Evolutionary conservation across 768 basidiomycete species (phyloP).

Genomic region (Serpula lacrymans): DNA sequence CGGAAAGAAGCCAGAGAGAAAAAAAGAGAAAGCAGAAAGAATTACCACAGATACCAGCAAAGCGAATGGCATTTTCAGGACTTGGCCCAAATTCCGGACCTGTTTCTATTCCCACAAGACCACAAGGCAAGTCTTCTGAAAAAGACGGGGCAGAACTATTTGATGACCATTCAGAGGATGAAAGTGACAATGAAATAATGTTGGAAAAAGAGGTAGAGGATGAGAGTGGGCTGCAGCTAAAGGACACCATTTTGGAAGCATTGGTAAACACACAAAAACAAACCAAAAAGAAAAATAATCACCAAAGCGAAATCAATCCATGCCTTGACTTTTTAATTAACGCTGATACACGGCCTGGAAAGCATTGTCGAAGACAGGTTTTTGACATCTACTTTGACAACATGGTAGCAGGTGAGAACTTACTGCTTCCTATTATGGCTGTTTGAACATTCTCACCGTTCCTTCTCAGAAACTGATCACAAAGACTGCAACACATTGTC

Average conservation of each 20-base stretch:
- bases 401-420: conserved; percentile 14
- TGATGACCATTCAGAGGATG: too few relatives aligned
- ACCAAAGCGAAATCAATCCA: conserved; percentile 9
- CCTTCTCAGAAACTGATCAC: conserved; percentile 8
- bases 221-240: not conserved
- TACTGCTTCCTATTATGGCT: not conserved
- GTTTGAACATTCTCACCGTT: conserved; percentile 1
- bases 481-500: not conserved
- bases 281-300: too few relatives aligned
- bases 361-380: conserved; percentile 12
- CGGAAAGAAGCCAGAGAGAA: not conserved
- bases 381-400: conserved; percentile 19
- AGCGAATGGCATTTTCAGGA: too few relatives aligned
- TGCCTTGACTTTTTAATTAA: conserved; percentile 28
- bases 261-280: too few relatives aligned
- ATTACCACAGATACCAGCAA: too few relatives aligned
- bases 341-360: conserved; percentile 8
- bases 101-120: too few relatives aligned
- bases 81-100: too few relatives aligned
- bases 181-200: too few relatives aligned
- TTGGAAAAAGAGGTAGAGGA: conserved; percentile 1
- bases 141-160: too few relatives aligned
- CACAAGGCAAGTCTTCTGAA: too few relatives aligned
- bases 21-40: conserved; percentile 5
- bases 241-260: too few relatives aligned